These are phyloP conservation scores for Trichoderma sp. DNA, from an alignment of 2,329 filamentous ascomycete species.

Conservation along the genomic window DNA sequence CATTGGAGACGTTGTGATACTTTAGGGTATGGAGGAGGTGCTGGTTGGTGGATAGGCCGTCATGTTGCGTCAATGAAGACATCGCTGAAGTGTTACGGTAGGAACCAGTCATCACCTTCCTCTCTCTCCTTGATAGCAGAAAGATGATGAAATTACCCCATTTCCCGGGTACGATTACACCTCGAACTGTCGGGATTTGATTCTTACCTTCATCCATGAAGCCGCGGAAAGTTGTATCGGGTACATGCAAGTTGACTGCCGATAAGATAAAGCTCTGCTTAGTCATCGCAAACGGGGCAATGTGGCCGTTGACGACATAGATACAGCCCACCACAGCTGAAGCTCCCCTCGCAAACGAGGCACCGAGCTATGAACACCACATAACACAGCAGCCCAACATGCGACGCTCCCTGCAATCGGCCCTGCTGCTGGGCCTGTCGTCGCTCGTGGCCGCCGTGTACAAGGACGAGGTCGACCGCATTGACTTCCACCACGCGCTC, in stretches of 20 bases:
- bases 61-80: no score
- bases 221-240: no score
- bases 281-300: conserved; percentile 23
- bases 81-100: no score
- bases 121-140: no score
- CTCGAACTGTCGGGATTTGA: no score
- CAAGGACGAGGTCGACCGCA: conserved; percentile 83
- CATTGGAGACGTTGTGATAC: no score
- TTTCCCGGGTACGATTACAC: no score
- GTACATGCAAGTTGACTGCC: background rate
- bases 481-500: conserved; percentile 92
- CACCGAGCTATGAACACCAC: conserved; percentile 22
- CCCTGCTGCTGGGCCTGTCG: conserved; percentile 45
- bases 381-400: conserved; percentile 35
- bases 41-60: no score
- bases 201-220: no score
- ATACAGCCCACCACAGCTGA: conserved; percentile 24
- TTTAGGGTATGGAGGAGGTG: no score
- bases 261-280: conserved; percentile 20
- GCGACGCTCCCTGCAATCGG: conserved; percentile 43
- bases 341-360: conserved; percentile 9
- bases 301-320: conserved; percentile 27
- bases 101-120: no score
- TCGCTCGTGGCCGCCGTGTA: conserved; percentile 67
- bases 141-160: no score